Conservation (phyloP, 352 stramenopile genomes). For the Phytophthora podocarpi region DNA sequence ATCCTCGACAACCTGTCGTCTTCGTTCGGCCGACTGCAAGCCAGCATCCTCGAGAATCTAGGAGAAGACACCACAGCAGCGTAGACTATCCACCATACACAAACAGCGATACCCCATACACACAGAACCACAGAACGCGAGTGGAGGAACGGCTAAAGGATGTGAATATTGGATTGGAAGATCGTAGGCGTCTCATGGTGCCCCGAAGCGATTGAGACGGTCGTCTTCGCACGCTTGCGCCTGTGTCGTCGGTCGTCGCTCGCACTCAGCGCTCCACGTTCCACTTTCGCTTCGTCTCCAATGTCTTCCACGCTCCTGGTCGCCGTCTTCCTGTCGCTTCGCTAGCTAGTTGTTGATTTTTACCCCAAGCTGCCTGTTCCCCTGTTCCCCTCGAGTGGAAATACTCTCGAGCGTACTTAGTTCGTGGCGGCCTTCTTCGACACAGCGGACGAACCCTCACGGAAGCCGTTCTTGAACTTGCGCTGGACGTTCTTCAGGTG, state of each 20-base stretch:
- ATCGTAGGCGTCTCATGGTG: slow-evolving; percentile 30
- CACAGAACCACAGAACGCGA: slow-evolving; percentile 26
- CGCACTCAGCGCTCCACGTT: slow-evolving; percentile 11
- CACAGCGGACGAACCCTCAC: slow-evolving; percentile 90
- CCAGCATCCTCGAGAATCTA: slow-evolving; percentile 83
- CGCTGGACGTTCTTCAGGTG: slow-evolving; percentile 98
- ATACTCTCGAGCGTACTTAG: slow-evolving; percentile 53
- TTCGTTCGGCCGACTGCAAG: slow-evolving; percentile 79
- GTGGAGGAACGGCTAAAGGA: slow-evolving; percentile 36
- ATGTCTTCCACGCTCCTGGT: slow-evolving; percentile 23
- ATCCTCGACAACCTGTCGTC: slow-evolving; percentile 83
- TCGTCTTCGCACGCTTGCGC: slow-evolving; percentile 23
- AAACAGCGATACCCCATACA: too few relatives aligned
- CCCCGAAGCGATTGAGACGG: slow-evolving; percentile 1
- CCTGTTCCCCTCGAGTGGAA: slow-evolving; percentile 25
- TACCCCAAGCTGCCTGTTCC: slow-evolving; percentile 44
- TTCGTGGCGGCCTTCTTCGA: slow-evolving; percentile 92
- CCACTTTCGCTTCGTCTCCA: slow-evolving; percentile 23
- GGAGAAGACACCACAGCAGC: slow-evolving; percentile 45
- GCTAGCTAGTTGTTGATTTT: slow-evolving; percentile 38
- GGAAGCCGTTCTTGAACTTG: slow-evolving; percentile 99
- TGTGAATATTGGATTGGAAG: slow-evolving; percentile 53
- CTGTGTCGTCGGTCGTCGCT: slow-evolving; percentile 18
- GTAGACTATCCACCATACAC: background rate
- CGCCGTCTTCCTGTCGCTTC: slow-evolving; percentile 40